These are phyloP conservation scores for Penicillium sp. DNA, from an alignment of 2,329 filamentous ascomycete genomes.

Conservation along the genomic window DNA sequence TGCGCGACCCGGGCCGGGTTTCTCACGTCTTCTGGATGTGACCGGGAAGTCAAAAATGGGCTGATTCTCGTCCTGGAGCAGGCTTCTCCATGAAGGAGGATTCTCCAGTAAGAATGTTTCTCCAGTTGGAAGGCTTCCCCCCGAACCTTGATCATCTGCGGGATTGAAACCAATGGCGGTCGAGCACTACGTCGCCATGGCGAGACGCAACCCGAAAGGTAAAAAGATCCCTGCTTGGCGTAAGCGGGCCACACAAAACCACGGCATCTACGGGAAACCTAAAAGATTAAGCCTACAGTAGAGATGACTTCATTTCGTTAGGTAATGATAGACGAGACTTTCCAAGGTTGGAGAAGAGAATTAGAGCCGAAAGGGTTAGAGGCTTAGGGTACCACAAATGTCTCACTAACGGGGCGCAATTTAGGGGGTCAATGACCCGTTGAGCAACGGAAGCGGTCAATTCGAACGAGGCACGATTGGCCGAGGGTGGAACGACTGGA, in stretches of 20 bases:
- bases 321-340: background rate
- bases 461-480: background rate
- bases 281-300: background rate
- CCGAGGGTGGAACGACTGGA: background rate
- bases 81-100: background rate
- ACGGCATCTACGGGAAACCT: background rate
- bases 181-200: background rate
- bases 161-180: background rate
- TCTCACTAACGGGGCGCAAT: background rate
- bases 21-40: background rate
- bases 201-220: slow-evolving; percentile 35
- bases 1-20: background rate
- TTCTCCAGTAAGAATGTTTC: background rate
- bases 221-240: slow-evolving; percentile 57
- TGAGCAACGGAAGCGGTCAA: background rate
- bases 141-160: background rate
- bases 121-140: background rate
- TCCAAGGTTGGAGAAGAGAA: background rate
- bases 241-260: slow-evolving; percentile 53
- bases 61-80: background rate
- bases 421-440: background rate
- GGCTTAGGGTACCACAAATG: background rate
- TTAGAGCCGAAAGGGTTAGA: background rate
- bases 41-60: background rate
- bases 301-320: background rate